These are phyloP conservation scores for Aspergillus pseudoglaucus DNA, from an alignment of 2,329 filamentous ascomycete species.

Conservation along the genomic window DNA sequence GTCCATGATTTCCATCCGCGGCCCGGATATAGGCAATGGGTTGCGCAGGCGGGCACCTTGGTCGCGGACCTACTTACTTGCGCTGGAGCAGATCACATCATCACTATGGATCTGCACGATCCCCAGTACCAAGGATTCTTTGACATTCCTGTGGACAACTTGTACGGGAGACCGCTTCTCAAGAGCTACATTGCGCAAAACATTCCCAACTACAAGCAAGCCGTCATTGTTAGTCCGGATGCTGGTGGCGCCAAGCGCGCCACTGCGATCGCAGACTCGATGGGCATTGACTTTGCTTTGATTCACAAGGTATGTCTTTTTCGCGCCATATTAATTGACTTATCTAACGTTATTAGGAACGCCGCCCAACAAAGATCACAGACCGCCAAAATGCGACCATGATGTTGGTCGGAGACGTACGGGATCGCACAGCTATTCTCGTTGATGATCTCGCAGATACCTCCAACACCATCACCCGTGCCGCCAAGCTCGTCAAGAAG, in stretches of 20 bases:
- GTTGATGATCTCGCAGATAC: constrained; percentile 95
- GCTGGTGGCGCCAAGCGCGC: constrained; percentile 94
- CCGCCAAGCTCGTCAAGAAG: constrained; percentile 92
- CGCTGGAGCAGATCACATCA: constrained; percentile 91
- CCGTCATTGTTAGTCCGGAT: constrained; percentile 92
- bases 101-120: constrained; percentile 95
- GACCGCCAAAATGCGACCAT: constrained; percentile 77
- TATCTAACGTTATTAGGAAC: constrained; percentile 55
- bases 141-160: constrained; percentile 95
- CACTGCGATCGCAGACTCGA: constrained; percentile 85
- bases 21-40: constrained; percentile 96
- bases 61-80: constrained; percentile 92
- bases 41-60: constrained; percentile 90
- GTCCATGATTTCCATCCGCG: constrained; percentile 67
- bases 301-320: constrained; percentile 77
- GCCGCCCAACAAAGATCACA: constrained; percentile 77
- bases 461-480: constrained; percentile 92
- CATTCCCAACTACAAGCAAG: constrained; percentile 76
- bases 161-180: constrained; percentile 61
- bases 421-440: constrained; percentile 74
- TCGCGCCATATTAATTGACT: background rate
- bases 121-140: constrained; percentile 98
- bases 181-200: constrained; percentile 67
- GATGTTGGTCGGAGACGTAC: constrained; percentile 88
- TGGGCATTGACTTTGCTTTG: constrained; percentile 91